Evolutionary conservation across 129 eudicot species (phyloP), one percentile per base, ranked within the genome.

Genomic region (Rutidosis leptorrhynchoides): DNA sequence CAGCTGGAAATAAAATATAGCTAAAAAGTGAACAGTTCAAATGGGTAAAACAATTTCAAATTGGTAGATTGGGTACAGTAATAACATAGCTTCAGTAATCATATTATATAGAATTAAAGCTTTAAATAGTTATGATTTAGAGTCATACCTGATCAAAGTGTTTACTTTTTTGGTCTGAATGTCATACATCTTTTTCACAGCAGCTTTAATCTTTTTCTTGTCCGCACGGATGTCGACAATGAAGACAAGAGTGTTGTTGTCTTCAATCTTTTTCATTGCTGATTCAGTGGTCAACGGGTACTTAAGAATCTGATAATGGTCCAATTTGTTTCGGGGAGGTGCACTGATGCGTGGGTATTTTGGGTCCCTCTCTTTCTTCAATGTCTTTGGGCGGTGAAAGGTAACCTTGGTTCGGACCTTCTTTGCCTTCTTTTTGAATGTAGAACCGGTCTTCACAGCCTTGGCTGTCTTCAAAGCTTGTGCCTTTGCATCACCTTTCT

Each of bases 111-210:
- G n/a, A n/a, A n/a, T 49, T 49, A 49, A 11, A 40, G n/a, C 24
- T 3, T 6, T 17, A 2, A 49, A n/a, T 19, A 19, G 17, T 11
- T 2, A 27, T 0, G 8, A 45, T 30, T n/a, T 3, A 46, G 8
- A 35, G 27, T 49, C 0, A 24, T 84, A 85, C 92, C 87, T 86
- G 82, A 86, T 83, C 62, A 86, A 73, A 0, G 93, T 86, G 73
- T 86, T 86, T 30, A 86, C 88, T 75, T 86, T 86, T 84, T 86
- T 86, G 64, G 93, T 80, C 75, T 83, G 88, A 58, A 86, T 86
- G 75, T 86, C 93, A 12, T 86, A 86, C 93, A 83, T 86, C 77
- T 86, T 86, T 75, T 83, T 86, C 16, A 86, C 93, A 0, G 88
- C 88, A 57, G 69, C 86, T 48, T 85, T 85, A 65, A 85, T 82